These are phyloP conservation scores for Liriodendron chinense DNA, from an alignment of 164 flowering plant genomes.

Conservation along the genomic window DNA sequence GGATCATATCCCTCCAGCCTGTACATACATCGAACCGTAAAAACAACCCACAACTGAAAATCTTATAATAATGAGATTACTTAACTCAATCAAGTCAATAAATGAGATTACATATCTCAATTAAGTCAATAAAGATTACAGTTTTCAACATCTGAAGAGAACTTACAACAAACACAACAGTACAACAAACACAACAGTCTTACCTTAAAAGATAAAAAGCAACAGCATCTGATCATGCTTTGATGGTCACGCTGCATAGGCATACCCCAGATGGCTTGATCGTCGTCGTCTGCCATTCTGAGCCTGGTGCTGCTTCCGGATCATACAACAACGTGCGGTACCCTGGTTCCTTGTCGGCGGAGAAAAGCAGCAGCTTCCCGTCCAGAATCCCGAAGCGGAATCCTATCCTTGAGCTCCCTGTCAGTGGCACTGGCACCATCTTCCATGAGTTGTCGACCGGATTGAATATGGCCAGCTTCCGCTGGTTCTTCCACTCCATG, in stretches of 20 bases:
- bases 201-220: neutral
- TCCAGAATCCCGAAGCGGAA: slow-evolving; percentile 75
- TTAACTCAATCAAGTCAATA: no score
- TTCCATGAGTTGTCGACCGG: slow-evolving; percentile 73
- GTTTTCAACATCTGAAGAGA: no score
- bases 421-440: slow-evolving; percentile 68
- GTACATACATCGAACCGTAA: no score
- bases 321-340: slow-evolving; percentile 54
- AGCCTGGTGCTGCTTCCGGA: slow-evolving; percentile 69
- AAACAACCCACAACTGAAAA: no score
- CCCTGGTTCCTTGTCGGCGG: slow-evolving; percentile 48
- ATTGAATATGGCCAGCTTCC: slow-evolving; percentile 64
- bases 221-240: slow-evolving; percentile 38
- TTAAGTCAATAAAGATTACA: no score
- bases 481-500: slow-evolving; percentile 93
- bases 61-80: no score
- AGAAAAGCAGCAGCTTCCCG: slow-evolving; percentile 75
- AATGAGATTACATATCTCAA: no score
- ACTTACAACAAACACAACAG: no score
- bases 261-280: slow-evolving; percentile 67
- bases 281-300: slow-evolving; percentile 70
- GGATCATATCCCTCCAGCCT: no score
- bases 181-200: neutral
- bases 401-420: slow-evolving; percentile 72
- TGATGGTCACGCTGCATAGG: slow-evolving; percentile 73